These are phyloP conservation scores for Leishmania aethiopica DNA, from an alignment of 208 protist species.

Conservation along the genomic window DNA sequence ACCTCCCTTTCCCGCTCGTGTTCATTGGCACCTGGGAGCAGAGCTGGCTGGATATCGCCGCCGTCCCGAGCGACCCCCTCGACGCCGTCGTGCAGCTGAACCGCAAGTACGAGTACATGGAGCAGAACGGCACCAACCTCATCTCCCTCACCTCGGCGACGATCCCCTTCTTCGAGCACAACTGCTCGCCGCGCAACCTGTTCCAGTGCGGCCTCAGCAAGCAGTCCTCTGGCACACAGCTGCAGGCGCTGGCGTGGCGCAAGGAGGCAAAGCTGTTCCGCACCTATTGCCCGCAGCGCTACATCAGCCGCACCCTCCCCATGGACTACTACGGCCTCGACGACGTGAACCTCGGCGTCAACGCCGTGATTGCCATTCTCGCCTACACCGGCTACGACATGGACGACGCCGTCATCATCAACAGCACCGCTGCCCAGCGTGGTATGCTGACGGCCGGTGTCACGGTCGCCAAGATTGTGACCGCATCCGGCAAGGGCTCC, in stretches of 20 bases:
- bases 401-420: constrained; percentile 99
- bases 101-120: constrained; percentile 93
- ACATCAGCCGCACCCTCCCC: constrained; percentile 93
- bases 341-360: constrained; percentile 98
- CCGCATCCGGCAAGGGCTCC: constrained; percentile 44
- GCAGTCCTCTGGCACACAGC: constrained; percentile 99
- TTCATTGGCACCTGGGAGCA: constrained; percentile 98
- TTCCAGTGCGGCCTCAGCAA: constrained; percentile 99
- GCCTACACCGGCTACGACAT: constrained; percentile 99
- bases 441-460: constrained; percentile 98
- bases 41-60: constrained; percentile 97
- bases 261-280: constrained; percentile 99
- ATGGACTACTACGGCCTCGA: constrained; percentile 96
- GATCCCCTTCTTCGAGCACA: constrained; percentile 99
- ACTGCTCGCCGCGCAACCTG: constrained; percentile 99
- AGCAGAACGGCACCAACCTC: constrained; percentile 96
- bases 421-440: constrained; percentile 97
- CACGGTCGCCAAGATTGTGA: constrained; percentile 91
- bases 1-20: constrained; percentile 69
- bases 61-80: constrained; percentile 80
- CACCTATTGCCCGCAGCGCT: constrained; percentile 97
- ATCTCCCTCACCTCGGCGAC: constrained; percentile 97
- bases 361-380: constrained; percentile 99
- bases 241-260: constrained; percentile 91
- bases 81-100: constrained; percentile 80